These are phyloP conservation scores for Pseudonitzschia multiseries DNA, from an alignment of 108 stramenopile species.

Conservation along the genomic window DNA sequence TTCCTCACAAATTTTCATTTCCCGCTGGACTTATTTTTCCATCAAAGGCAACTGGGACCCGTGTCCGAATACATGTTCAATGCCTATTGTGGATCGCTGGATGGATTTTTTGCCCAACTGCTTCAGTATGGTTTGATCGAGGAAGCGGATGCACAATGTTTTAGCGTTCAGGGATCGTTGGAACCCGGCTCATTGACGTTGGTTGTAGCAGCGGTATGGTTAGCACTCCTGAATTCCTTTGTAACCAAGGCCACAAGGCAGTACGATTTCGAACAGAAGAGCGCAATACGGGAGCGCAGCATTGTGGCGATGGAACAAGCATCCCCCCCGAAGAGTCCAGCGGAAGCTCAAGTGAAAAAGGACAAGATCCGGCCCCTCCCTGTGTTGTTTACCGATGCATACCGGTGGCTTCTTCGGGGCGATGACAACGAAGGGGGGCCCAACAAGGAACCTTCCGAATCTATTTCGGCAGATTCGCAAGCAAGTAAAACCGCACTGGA, in stretches of 20 bases:
- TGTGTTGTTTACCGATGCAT: not conserved
- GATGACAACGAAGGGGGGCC: no score
- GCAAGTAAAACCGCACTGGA: no score
- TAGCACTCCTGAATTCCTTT: constrained; percentile 45
- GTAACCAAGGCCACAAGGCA: constrained; percentile 42
- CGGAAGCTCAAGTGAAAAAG: not conserved
- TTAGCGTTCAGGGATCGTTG: constrained; percentile 59
- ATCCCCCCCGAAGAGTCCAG: not conserved
- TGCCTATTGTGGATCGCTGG: constrained; percentile 55
- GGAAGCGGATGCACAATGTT: constrained; percentile 74
- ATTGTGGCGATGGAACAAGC: not conserved
- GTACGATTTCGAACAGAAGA: constrained; percentile 19
- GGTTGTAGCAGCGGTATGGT: constrained; percentile 42
- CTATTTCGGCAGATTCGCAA: no score
- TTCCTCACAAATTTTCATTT: not conserved
- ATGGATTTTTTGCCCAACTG: constrained; percentile 50
- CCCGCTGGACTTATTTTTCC: not conserved
- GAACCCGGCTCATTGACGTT: constrained; percentile 62
- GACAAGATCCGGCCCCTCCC: not conserved
- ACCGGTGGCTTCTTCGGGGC: not conserved
- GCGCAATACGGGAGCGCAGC: not conserved
- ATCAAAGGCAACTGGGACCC: constrained; percentile 56
- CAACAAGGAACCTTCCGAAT: no score
- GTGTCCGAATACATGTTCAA: constrained; percentile 76
- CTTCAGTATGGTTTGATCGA: constrained; percentile 60